Conservation (phyloP, 768 basidiomycete species). For the Xanthoconium purpureum region DNA sequence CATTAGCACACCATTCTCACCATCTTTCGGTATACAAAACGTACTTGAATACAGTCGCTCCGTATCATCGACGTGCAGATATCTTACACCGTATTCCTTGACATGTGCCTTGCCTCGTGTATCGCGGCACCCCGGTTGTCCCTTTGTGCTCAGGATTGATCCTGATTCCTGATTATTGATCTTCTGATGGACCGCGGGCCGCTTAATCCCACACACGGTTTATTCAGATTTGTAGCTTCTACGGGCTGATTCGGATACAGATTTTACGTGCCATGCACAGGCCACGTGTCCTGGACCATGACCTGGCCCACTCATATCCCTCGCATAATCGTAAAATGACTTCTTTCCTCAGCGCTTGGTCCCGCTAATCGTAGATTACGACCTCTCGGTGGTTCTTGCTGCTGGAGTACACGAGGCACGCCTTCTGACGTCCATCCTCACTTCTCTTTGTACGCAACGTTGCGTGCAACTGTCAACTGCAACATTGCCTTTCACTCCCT, state of each 20-base stretch:
- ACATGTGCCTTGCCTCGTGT: slow-evolving; percentile 20
- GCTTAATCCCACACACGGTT: slow-evolving; percentile 5
- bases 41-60: background rate
- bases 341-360: slow-evolving; percentile 9
- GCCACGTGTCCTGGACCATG: slow-evolving; percentile 27
- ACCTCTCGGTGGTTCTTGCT: slow-evolving; percentile 12
- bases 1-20: background rate
- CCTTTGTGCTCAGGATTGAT: slow-evolving; percentile 4
- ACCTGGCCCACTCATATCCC: slow-evolving; percentile 7
- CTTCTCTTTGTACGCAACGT: slow-evolving; percentile 6
- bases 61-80: background rate
- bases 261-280: slow-evolving; percentile 14
- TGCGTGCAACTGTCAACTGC: background rate
- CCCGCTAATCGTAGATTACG: slow-evolving; percentile 19
- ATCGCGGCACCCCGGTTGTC: slow-evolving; percentile 16
- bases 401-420: slow-evolving; percentile 29
- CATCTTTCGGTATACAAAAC: too few species aligned
- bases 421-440: slow-evolving; percentile 6
- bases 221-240: slow-evolving; percentile 10
- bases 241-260: slow-evolving; percentile 11
- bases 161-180: slow-evolving; percentile 18
- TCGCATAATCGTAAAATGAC: slow-evolving; percentile 11
- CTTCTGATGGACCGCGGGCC: slow-evolving; percentile 6
- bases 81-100: background rate
- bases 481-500: slow-evolving; percentile 1